These are phyloP conservation scores for Noccaea caerulescens DNA, from an alignment of 345 rosid genomes.

Conservation along the genomic window DNA sequence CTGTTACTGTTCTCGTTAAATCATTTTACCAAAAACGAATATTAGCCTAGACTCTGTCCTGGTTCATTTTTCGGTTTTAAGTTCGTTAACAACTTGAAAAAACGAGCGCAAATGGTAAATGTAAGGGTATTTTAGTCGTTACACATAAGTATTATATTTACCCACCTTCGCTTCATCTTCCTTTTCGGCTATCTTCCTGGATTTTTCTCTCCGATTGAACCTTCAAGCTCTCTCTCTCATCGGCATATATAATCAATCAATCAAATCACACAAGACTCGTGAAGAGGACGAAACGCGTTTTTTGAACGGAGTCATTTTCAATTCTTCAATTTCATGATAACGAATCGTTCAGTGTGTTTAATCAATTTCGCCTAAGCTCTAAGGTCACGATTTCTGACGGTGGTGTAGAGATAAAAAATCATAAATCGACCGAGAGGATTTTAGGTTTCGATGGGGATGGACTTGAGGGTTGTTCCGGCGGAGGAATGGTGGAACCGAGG, in stretches of 20 bases:
- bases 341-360: background rate
- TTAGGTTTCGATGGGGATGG: conserved; percentile 48
- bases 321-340: conserved; percentile 1
- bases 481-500: conserved; percentile 50
- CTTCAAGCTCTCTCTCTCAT: conserved; percentile 26
- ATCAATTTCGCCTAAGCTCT: background rate
- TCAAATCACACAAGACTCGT: conserved; percentile 28
- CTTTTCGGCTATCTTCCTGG: conserved; percentile 39
- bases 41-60: background rate
- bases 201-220: conserved; percentile 25
- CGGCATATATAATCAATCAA: background rate
- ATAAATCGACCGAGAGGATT: background rate
- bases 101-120: background rate
- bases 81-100: conserved; percentile 18
- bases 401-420: background rate
- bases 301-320: background rate
- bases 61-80: background rate
- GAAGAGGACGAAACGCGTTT: conserved; percentile 42
- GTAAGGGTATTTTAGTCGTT: conserved; percentile 41
- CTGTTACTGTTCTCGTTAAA: background rate
- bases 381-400: conserved; percentile 1
- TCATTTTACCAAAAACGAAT: background rate
- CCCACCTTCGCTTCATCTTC: conserved; percentile 34
- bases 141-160: conserved; percentile 14
- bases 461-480: conserved; percentile 59